Percentiles rank a stretch among this genome's conserved stretches.
phyloP scores from a whole-genome alignment of 176 grass and related monocot genomes.

The Pontederia paniculata region DNA sequence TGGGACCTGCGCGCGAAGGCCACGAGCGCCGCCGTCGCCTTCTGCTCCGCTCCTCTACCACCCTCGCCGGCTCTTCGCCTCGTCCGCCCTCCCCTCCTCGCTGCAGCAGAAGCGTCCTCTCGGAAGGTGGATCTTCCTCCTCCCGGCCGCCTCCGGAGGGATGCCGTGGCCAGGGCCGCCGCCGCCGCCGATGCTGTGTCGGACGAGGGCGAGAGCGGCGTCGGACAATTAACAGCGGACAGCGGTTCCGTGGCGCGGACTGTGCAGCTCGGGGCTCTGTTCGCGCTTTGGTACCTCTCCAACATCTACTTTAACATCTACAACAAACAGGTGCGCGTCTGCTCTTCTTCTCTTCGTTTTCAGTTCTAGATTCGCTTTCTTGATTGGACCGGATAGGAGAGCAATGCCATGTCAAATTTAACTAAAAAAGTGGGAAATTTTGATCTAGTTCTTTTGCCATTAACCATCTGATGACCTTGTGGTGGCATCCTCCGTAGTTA shows the following conservation, averaged over 20 bases:
- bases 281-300: constrained; percentile 76
- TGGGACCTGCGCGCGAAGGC: no score
- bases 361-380: background rate
- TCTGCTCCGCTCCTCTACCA: background rate
- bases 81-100: constrained; percentile 9
- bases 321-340: constrained; percentile 61
- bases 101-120: background rate
- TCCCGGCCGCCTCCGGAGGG: constrained; percentile 12
- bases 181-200: background rate
- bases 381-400: background rate
- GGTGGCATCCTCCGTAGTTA: no score
- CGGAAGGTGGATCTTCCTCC: background rate
- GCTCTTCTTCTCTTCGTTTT: no score
- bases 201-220: background rate
- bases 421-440: background rate
- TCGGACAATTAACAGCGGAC: constrained; percentile 16
- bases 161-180: background rate
- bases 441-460: background rate
- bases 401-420: background rate
- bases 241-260: constrained; percentile 23
- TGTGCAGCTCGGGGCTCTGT: constrained; percentile 49
- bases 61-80: constrained; percentile 3
- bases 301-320: constrained; percentile 94
- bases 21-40: no score
- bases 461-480: background rate